Conservation (phyloP, 2,329 filamentous ascomycete species). For the Trichoderma simmonsii region DNA sequence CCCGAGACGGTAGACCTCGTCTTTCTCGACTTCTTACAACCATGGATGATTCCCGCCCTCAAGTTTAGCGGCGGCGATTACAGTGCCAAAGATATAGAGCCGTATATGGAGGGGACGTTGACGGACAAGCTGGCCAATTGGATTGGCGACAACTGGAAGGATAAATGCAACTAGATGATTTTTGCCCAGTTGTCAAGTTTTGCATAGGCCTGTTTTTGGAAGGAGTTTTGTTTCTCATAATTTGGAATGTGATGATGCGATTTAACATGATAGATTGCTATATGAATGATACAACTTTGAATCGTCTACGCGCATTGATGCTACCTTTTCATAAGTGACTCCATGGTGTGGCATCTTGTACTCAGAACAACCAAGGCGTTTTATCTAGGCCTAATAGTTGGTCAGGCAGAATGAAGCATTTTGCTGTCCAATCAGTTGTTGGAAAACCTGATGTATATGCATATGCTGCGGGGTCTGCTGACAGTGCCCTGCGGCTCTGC, state of each 20-base stretch:
- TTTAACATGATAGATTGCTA: background rate
- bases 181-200: background rate
- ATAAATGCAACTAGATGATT: conserved; percentile 37
- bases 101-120: conserved; percentile 53
- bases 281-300: background rate
- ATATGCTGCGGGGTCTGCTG: too few species aligned
- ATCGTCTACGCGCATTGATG: background rate
- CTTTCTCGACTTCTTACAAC: conserved; percentile 87
- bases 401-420: too few species aligned
- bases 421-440: too few species aligned
- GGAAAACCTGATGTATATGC: too few species aligned
- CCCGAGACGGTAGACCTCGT: conserved; percentile 80
- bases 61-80: conserved; percentile 56
- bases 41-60: conserved; percentile 74
- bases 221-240: background rate
- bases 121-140: conserved; percentile 55
- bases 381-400: too few species aligned
- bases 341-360: too few species aligned
- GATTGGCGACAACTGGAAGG: conserved; percentile 58
- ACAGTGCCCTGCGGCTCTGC: too few species aligned
- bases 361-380: too few species aligned
- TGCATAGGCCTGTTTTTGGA: background rate
- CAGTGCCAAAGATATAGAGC: conserved; percentile 43
- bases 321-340: too few species aligned
- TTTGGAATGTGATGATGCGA: background rate